Conservation (phyloP, 2,329 filamentous ascomycete species). For the Nemania serpens region DNA sequence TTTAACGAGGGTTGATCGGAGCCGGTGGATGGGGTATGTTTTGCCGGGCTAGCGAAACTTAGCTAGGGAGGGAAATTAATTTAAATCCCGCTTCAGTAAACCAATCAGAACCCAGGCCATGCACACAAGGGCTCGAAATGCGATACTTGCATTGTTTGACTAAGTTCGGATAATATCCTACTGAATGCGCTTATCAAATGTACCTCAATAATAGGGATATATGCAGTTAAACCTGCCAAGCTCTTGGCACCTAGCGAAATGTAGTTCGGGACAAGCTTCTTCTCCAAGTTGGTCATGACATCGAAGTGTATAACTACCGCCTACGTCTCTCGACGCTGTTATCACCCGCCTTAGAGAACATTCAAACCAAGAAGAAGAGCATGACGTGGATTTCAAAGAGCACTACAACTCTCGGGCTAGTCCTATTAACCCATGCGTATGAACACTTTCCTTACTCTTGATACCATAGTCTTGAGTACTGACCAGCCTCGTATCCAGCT, state of each 20-base stretch:
- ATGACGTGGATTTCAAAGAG: constrained; percentile 76
- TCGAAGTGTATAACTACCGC: background rate
- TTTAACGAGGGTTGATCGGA: constrained; percentile 14
- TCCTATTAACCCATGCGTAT: constrained; percentile 88
- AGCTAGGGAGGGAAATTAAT: background rate
- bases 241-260: background rate
- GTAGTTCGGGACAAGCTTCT: background rate
- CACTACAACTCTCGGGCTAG: constrained; percentile 73
- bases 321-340: no score
- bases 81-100: constrained; percentile 23
- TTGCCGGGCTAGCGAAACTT: background rate
- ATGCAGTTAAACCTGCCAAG: constrained; percentile 7
- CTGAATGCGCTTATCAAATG: background rate
- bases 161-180: no score
- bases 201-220: background rate
- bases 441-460: constrained; percentile 40
- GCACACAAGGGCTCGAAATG: constrained; percentile 18
- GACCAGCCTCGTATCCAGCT: constrained; percentile 57
- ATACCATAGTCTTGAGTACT: constrained; percentile 15
- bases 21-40: constrained; percentile 2
- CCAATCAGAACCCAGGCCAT: constrained; percentile 13
- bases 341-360: background rate
- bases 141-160: no score
- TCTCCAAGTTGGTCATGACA: background rate
- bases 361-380: constrained; percentile 19